Conservation (phyloP, 2,329 filamentous ascomycete species). For the Aaosphaeria arxii region DNA sequence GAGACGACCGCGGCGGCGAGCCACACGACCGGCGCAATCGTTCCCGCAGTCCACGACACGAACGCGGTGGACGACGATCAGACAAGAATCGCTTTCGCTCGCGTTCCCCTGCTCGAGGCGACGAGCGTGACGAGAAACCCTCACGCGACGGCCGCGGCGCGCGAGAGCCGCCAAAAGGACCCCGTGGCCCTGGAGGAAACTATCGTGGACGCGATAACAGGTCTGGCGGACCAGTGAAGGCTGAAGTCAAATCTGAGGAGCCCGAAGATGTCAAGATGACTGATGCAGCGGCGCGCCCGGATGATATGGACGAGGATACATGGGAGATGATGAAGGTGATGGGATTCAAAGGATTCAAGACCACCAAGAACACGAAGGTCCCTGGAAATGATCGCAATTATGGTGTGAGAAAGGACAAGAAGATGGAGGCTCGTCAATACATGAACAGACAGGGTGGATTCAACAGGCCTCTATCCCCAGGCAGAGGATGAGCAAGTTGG, state of each 20-base stretch:
- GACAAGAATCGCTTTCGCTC: conserved; percentile 21
- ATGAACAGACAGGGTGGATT: conserved; percentile 86
- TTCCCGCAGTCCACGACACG: conserved; percentile 31
- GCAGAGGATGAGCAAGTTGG: neutral
- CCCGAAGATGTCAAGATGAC: conserved; percentile 21
- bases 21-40: conserved; percentile 21
- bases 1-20: neutral
- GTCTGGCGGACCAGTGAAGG: conserved; percentile 9
- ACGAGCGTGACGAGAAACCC: conserved; percentile 5
- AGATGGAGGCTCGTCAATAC: conserved; percentile 93
- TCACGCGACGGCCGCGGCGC: conserved; percentile 5
- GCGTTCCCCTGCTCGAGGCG: conserved; percentile 18
- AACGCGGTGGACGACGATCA: conserved; percentile 22
- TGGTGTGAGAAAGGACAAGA: conserved; percentile 85
- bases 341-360: conserved; percentile 84
- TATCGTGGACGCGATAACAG: neutral
- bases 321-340: conserved; percentile 80
- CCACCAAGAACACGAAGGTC: conserved; percentile 86
- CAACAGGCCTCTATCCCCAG: conserved; percentile 67
- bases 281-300: conserved; percentile 21
- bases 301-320: conserved; percentile 59
- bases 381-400: conserved; percentile 77
- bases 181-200: conserved; percentile 12
- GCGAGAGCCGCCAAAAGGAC: conserved; percentile 22
- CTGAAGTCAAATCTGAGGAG: conserved; percentile 5